Conservation (phyloP, 2,329 filamentous ascomycete genomes). For the Aspergillus ochraceoroseus region DNA sequence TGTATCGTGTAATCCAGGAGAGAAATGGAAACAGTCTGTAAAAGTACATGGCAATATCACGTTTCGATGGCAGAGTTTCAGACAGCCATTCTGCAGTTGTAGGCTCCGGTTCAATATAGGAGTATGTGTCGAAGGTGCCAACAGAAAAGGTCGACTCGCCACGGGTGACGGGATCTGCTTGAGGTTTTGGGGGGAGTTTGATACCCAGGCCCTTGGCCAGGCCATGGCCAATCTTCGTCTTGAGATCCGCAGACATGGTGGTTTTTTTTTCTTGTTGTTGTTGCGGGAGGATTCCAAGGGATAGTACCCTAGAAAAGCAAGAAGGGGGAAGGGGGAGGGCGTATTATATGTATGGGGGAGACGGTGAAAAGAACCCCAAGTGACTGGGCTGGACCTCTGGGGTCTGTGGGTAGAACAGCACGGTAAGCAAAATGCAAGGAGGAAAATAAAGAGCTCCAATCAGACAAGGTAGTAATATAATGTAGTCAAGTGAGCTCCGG, state of each 20-base stretch:
- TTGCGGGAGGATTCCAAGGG: neutral
- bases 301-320: slow-evolving; percentile 4
- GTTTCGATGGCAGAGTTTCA: slow-evolving; percentile 56
- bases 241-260: slow-evolving; percentile 34
- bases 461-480: neutral
- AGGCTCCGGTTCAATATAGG: slow-evolving; percentile 78
- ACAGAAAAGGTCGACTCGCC: slow-evolving; percentile 76
- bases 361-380: too few species aligned
- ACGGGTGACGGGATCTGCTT: slow-evolving; percentile 60
- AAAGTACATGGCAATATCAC: slow-evolving; percentile 57
- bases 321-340: neutral
- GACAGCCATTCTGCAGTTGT: slow-evolving; percentile 67
- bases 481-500: neutral
- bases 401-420: too few species aligned
- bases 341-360: too few species aligned
- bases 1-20: slow-evolving; percentile 86
- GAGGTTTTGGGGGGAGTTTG: slow-evolving; percentile 63
- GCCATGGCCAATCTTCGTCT: slow-evolving; percentile 61
- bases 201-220: slow-evolving; percentile 79
- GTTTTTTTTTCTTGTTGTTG: neutral
- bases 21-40: slow-evolving; percentile 78
- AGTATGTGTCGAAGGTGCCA: slow-evolving; percentile 68
- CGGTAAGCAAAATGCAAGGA: slow-evolving; percentile 1
- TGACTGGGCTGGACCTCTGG: too few species aligned
- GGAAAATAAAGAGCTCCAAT: neutral